Base-by-base conservation (phyloP, 73 alveolate genomes). In the Paraurostyla sp. region DNA sequence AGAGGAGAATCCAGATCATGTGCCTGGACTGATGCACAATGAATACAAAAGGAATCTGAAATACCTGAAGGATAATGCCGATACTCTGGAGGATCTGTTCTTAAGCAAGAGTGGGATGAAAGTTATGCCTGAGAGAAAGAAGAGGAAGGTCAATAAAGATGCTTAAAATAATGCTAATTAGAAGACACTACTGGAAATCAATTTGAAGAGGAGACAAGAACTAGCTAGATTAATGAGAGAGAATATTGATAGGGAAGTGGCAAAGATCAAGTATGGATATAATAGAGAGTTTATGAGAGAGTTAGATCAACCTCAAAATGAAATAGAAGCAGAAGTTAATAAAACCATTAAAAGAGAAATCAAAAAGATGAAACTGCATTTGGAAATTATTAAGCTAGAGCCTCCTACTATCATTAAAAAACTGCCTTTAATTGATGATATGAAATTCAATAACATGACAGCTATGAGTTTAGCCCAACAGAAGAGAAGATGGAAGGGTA, bases 401-500 rank as follows among this genome's bases (percentile, higher is more conserved):
- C 4, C 6, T 25, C 62, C 78, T 29, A 41, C 16, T n/a, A 0
- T n/a, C 25, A 81, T 81, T 36, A 56, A 81, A 29, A 81, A 81
- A 46, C 32, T 38, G 57, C 83, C 91, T 30, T 27, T 81, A 29
- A 81, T 81, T 42, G 91, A 81, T 60, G 71, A 58, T 7, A 25
- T 56, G 46, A 81, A 81, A 38, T 58, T 81, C 52, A 1, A 25
- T 9, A 81, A 40, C 27, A 58, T 58, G 65, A 20, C n/a, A 2
- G 46, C 16, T 45, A 32, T 30, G 68, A 58, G 73, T 40, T 25
- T 58, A 29, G 91, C 91, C 25, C 84, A 81, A 25, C 30, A 60
- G 54, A 81, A 81, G 57, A 57, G 91, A 40, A 16, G 57, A 6
- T 81, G 91, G 91, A 32, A 16, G 50, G 91, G 91, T n/a, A 57